These are phyloP conservation scores for Plasmodium sp. DNA, from an alignment of 169 alveolate species.

Conservation along the genomic window DNA sequence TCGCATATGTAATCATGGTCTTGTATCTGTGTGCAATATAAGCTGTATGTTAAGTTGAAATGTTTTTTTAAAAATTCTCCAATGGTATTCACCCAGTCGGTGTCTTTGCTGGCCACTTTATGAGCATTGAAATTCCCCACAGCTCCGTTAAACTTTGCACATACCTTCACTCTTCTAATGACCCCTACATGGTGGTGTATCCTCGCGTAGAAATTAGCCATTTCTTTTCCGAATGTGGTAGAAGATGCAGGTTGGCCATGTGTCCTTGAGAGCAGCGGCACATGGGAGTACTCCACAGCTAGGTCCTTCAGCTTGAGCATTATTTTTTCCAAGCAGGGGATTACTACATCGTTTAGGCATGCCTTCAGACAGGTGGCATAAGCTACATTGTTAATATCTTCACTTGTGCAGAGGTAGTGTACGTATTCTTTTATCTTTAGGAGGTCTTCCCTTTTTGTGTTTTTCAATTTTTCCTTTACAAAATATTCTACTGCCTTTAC, in stretches of 20 bases:
- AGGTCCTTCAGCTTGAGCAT: constrained; percentile 75
- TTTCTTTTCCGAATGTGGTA: constrained; percentile 97
- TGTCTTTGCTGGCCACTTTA: constrained; percentile 90
- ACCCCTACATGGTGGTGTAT: constrained; percentile 21
- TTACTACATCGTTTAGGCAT: constrained; percentile 82
- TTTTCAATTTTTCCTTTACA: constrained; percentile 83
- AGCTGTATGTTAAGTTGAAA: constrained; percentile 90
- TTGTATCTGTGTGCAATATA: constrained; percentile 95
- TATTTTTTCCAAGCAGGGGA: constrained; percentile 81
- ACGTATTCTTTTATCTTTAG: constrained; percentile 86
- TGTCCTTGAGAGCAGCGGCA: constrained; percentile 94
- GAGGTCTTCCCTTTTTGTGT: constrained; percentile 71
- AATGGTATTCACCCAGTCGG: constrained; percentile 90
- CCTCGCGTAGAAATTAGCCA: constrained; percentile 87
- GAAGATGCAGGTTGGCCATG: constrained; percentile 99
- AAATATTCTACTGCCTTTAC: constrained; percentile 95
- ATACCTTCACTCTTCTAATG: constrained; percentile 79
- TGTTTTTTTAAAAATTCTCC: constrained; percentile 84
- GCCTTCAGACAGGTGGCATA: constrained; percentile 90
- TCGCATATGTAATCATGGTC: constrained; percentile 95
- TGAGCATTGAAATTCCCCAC: constrained; percentile 97
- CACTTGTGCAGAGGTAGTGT: constrained; percentile 95
- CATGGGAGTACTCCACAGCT: constrained; percentile 86
- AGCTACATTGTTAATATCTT: constrained; percentile 95
- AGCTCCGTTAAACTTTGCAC: constrained; percentile 97